Percentiles rank a stretch among this genome's conserved stretches.
Conservation (phyloP, 331 rosid species). For the Rosa hybrid region DNA sequence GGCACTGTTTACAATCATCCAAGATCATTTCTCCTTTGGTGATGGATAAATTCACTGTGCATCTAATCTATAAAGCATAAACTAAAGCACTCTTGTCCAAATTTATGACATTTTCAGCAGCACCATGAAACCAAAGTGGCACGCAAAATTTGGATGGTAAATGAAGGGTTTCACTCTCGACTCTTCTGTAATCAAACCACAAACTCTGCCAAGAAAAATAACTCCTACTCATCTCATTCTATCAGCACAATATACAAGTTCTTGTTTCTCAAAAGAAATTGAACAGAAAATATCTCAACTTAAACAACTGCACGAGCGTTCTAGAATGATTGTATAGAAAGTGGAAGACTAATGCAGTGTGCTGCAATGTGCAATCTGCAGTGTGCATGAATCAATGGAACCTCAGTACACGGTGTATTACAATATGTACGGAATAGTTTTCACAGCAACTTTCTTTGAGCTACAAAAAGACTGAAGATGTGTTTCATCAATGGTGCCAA, state of each 20-base stretch:
- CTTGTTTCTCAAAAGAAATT: neutral
- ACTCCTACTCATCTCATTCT: neutral
- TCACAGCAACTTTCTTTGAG: slow-evolving; percentile 57
- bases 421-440: slow-evolving; percentile 57
- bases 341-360: neutral
- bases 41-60: too few relatives aligned
- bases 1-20: too few relatives aligned
- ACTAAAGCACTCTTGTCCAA: too few relatives aligned
- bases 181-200: neutral
- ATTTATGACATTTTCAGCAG: too few relatives aligned
- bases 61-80: too few relatives aligned
- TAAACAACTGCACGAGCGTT: too few relatives aligned
- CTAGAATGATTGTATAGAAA: neutral
- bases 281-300: neutral
- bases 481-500: slow-evolving; percentile 59
- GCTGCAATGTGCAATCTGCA: neutral
- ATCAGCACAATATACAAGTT: neutral
- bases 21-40: too few relatives aligned
- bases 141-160: too few relatives aligned
- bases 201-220: neutral
- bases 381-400: slow-evolving; percentile 16
- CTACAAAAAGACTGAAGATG: slow-evolving; percentile 63
- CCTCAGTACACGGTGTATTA: slow-evolving; percentile 31
- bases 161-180: neutral
- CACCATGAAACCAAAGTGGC: too few relatives aligned